Base-by-base conservation (phyloP, 441 rosid genomes). In the Rhodomyrtus psidioides region DNA sequence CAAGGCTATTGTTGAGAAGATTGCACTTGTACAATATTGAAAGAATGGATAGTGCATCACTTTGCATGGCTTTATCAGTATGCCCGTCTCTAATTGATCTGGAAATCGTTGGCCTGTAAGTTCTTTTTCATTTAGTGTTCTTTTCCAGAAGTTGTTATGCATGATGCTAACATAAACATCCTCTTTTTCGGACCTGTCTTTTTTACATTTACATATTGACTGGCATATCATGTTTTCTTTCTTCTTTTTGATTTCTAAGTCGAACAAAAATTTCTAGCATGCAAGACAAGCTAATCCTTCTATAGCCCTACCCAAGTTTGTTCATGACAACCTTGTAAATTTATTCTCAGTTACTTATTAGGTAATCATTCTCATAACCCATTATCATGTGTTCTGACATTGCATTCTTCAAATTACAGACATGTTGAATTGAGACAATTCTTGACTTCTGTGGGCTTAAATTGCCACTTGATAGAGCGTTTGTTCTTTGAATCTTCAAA, bases 61-160 rank as follows among this genome's bases (percentile, higher is more conserved):
- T 95, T 82, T 93, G 93, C 85, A 62, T 74, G 88, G 96, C 94
- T 84, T 88, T 96, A 85, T 88, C 97, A 83, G 91, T 92, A 54
- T 95, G 98, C 90, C 91, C 92, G 23, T 92, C 94, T 86, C 92
- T 96, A 83, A 90, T 92, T 85, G 98, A 96, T 88, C 92, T 96
- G 85, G 97, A 94, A 92, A 91, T 96, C 84, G 93, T 94, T 90
- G 94, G 96, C 93, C 89, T 94, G 98, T 95, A 94, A 94, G 99
- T 91, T 90, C 79, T 85, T 46, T 70, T 74, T 24, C 46, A 55
- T 84, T 83, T 26, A 79, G 70, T 86, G 85, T 60, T 6, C 70
- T 17, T 84, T 55, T 82, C n/a, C 86, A 46, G 55, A 19, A 39
- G 49, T 39, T 39, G 79, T 39, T 30, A 13, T 26, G 15, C 2